Conservation (phyloP, 331 rosid genomes). For the Rhamnella rubrinervis region DNA sequence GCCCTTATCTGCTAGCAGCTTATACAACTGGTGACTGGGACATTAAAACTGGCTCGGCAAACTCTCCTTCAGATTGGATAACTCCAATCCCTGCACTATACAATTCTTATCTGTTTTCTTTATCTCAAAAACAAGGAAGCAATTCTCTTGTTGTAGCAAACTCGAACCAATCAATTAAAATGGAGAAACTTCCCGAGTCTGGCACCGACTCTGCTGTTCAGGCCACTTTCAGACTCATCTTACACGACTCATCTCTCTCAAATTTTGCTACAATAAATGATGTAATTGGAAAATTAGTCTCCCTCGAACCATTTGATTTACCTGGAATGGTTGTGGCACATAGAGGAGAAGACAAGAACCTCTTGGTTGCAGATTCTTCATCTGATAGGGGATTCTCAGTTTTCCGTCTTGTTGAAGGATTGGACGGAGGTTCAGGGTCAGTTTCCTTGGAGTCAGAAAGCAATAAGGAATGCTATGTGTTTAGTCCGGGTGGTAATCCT, state of each 20-base stretch:
- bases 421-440: conserved; percentile 51
- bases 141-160: conserved; percentile 44
- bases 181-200: conserved; percentile 43
- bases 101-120: conserved; percentile 46
- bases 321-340: conserved; percentile 64
- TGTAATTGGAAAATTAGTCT: conserved; percentile 31
- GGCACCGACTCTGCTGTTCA: conserved; percentile 45
- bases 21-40: conserved; percentile 58
- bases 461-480: conserved; percentile 56
- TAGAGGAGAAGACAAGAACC: conserved; percentile 39
- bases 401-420: conserved; percentile 50
- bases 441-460: conserved; percentile 56
- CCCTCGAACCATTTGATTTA: conserved; percentile 58
- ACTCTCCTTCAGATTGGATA: conserved; percentile 48
- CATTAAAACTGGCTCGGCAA: conserved; percentile 37
- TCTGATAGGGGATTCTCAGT: conserved; percentile 23
- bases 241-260: conserved; percentile 18
- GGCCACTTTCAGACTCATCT: conserved; percentile 68
- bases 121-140: conserved; percentile 38
- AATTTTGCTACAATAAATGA: conserved; percentile 23
- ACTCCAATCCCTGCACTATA: conserved; percentile 55
- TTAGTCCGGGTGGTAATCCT: conserved; percentile 20
- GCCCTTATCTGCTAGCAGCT: conserved; percentile 76
- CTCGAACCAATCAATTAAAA: conserved; percentile 45
- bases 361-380: conserved; percentile 36